Conservation (phyloP, 2,329 filamentous ascomycete species). For the Colletotrichum tropicale region DNA sequence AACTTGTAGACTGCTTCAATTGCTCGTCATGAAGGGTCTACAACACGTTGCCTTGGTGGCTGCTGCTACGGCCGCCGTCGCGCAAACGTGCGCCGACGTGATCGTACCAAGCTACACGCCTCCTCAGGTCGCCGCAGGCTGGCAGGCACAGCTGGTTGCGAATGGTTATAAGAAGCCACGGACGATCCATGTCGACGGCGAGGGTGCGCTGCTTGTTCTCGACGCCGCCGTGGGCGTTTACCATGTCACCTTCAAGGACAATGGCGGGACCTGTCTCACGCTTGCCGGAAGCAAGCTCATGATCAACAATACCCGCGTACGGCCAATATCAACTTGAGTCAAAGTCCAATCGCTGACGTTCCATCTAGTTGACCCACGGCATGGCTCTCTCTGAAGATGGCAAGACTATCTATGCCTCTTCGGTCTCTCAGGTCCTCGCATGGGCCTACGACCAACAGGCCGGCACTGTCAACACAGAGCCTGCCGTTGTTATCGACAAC, state of each 20-base stretch:
- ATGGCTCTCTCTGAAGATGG: slow-evolving; percentile 58
- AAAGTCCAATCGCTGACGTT: background rate
- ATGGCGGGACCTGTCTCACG: slow-evolving; percentile 45
- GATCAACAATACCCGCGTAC: slow-evolving; percentile 38
- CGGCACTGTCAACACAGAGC: slow-evolving; percentile 47
- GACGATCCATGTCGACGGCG: slow-evolving; percentile 48
- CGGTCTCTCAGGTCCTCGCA: slow-evolving; percentile 60
- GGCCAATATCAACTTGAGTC: slow-evolving; percentile 1
- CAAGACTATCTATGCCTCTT: slow-evolving; percentile 62
- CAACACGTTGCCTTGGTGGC: background rate
- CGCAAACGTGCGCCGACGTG: slow-evolving; percentile 35
- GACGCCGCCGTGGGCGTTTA: slow-evolving; percentile 46
- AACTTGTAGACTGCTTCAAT: background rate
- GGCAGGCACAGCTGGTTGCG: slow-evolving; percentile 48
- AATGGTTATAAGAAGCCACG: slow-evolving; percentile 46
- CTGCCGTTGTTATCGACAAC: slow-evolving; percentile 59
- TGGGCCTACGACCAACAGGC: slow-evolving; percentile 68
- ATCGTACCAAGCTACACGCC: slow-evolving; percentile 37
- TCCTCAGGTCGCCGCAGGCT: slow-evolving; percentile 45
- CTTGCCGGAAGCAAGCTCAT: slow-evolving; percentile 34
- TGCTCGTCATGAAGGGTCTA: slow-evolving; percentile 2
- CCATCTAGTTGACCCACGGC: slow-evolving; percentile 56
- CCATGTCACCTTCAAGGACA: slow-evolving; percentile 43
- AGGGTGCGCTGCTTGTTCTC: slow-evolving; percentile 50
- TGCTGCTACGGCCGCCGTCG: slow-evolving; percentile 4